Evolutionary conservation across 768 basidiomycete species (phyloP).

Genomic region (Lactarius pseudohatsudake): DNA sequence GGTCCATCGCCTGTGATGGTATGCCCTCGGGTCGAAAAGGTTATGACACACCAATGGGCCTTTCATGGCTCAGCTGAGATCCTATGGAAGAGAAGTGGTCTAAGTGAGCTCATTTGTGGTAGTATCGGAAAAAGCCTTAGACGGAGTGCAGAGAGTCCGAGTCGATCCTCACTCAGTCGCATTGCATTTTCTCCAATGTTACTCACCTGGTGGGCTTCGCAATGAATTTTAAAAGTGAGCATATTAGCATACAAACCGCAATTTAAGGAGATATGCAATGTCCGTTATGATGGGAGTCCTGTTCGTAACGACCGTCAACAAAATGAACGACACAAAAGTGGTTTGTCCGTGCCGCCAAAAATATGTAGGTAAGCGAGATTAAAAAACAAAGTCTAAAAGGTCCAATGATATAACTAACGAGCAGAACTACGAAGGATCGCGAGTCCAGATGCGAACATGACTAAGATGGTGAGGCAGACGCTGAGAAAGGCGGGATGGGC

Average conservation of each 20-base stretch:
- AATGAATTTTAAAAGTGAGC: background rate
- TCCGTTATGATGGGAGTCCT: constrained; percentile 1
- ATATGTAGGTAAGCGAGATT: constrained; percentile 13
- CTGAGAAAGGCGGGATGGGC: constrained; percentile 57
- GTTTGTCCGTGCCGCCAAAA: constrained; percentile 15
- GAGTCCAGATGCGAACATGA: constrained; percentile 68
- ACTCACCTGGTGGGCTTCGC: background rate
- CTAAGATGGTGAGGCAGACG: constrained; percentile 53
- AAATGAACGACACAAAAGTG: constrained; percentile 11
- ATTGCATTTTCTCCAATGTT: background rate
- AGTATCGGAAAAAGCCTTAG: background rate
- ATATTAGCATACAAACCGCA: background rate
- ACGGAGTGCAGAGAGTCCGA: too few relatives aligned
- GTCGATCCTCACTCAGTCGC: background rate
- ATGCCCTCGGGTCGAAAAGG: too few relatives aligned
- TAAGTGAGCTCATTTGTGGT: background rate
- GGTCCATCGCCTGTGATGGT: too few relatives aligned
- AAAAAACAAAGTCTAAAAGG: constrained; percentile 22
- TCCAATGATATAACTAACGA: constrained; percentile 26
- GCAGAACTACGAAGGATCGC: constrained; percentile 47
- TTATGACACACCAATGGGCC: background rate
- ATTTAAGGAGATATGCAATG: constrained; percentile 20
- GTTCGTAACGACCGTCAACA: constrained; percentile 19
- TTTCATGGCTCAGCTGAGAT: background rate
- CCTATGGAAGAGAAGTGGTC: too few relatives aligned